Base-by-base conservation (phyloP, 1,284 basidiomycete genomes). In the Leccinum glutinopallens region DNA sequence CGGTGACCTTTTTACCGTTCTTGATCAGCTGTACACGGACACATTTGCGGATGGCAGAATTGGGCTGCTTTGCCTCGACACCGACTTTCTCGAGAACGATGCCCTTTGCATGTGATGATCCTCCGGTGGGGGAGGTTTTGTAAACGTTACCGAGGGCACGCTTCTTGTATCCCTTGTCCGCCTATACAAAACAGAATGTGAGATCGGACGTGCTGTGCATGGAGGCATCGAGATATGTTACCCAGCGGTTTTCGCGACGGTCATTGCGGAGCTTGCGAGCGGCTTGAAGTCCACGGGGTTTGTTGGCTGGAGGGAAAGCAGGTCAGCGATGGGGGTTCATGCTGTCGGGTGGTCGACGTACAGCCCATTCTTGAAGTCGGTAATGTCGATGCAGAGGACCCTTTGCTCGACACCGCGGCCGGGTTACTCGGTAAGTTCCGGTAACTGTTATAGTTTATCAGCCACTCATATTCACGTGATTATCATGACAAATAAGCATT, bases 11-110 rank as follows among this genome's bases (percentile, higher is more conserved):
- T 92, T 99, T 99, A 76, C 97, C 97, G 86, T 99, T 99, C 90
- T 99, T 99, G 83, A 99, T 99, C 76, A 99, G 88, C 79, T 99
- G 97, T 68, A 99, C 97, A 85, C 97, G 94, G 73, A 99, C 97
- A 87, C 97, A 99, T 83, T 99, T 99, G 82, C 97, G 95, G 81
- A 99, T 98, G 80, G 97, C 97, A 78, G 97, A 99, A 89, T 99
- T 99, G 83, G 97, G 97, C 80, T 97, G 94, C 84, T 97, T 97
- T 76, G 94, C 95, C 81, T 93, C 92, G 69, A 94, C 91, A 72
- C 91, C 90, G 70, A 96, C 92, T 87, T 99, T 99, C 86, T 99
- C 97, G 69, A 99, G 91, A 70, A 99, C 97, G 79, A 99, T 99
- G 74, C 97, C 97, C 87, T 99, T 99, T 74, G 97, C 97, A 83